These are phyloP conservation scores for Saccharomyces hybrid DNA, from an alignment of 1,139 yeast species.

Conservation along the genomic window DNA sequence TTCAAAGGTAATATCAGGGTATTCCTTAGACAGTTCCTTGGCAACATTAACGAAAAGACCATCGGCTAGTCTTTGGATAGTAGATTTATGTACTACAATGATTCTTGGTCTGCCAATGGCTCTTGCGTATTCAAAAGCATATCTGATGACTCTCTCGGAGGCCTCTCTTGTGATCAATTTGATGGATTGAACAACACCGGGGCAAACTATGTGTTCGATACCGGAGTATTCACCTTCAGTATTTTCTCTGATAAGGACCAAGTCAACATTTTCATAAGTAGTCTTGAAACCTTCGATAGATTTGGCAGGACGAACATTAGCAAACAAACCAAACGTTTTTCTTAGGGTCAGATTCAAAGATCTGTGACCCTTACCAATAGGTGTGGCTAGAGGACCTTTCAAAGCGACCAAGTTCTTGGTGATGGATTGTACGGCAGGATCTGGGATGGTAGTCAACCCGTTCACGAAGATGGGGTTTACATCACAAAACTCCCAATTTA, in stretches of 20 bases:
- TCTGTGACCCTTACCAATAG: conserved; percentile 97
- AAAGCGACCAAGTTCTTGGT: conserved; percentile 89
- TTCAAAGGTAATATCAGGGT: conserved; percentile 78
- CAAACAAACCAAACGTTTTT: conserved; percentile 92
- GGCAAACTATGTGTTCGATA: conserved; percentile 94
- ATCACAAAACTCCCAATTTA: conserved; percentile 95
- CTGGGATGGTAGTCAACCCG: conserved; percentile 92
- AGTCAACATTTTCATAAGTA: conserved; percentile 88
- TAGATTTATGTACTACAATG: conserved; percentile 94
- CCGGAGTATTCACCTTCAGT: conserved; percentile 99
- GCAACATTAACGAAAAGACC: conserved; percentile 94
- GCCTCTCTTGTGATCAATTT: conserved; percentile 95
- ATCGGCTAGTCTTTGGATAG: conserved; percentile 95
- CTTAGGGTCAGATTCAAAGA: conserved; percentile 94
- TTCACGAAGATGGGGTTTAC: conserved; percentile 88
- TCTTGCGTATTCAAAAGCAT: conserved; percentile 93
- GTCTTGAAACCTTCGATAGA: conserved; percentile 90
- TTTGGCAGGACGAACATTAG: conserved; percentile 96
- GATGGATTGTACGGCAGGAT: conserved; percentile 84
- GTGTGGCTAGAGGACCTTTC: conserved; percentile 97
- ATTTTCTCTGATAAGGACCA: conserved; percentile 95
- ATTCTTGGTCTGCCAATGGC: conserved; percentile 84
- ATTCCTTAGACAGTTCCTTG: conserved; percentile 79
- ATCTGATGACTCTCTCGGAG: conserved; percentile 90
- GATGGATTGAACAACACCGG: conserved; percentile 97